Evolutionary conservation across 441 rosid species (phyloP), one percentile per base, ranked within the genome.

Genomic region (Arabidopsis lyrata): DNA sequence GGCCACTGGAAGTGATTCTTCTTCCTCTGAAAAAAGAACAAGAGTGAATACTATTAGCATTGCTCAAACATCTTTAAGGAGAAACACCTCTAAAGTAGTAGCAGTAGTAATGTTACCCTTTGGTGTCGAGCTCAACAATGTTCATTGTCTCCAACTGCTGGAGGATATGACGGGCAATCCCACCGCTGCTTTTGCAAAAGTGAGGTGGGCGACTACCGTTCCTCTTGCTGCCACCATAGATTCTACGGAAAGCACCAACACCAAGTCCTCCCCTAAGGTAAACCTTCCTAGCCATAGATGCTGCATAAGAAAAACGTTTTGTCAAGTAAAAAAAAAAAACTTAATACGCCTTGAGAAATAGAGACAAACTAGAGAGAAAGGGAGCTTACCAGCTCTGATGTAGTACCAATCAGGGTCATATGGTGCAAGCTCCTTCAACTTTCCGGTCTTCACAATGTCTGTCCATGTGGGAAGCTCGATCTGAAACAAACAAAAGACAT

Each of bases 191-290:
- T 84, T 86, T 92, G 87, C 97, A 81, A 83, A 92, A 92, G 58
- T 92, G 97, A 3, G 90, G 95, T n/a, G 97, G 97, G 16, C 96
- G 92, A 67, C 95, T 90, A 14, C 97, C 96, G 48, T 92, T 90
- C 77, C 97, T 92, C 85, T 92, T 84, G 89, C 96, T 92, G 0
- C 96, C 97, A 41, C 97, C 97, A 65, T 92, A 92, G 56, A 90
- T 92, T 76, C 97, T 90, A 16, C 85, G 81, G 77, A 92, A 90
- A 56, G 95, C 90, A 78, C 97, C 97, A 12, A 92, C 96, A 16
- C 97, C 97, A 34, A 90, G 93, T 50, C 97, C 97, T 47, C 95
- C 96, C 76, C 96, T 88, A 45, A 92, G 67, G 80, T 90, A 90
- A 22, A 92, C 86, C 81, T 92, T 92, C 83, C 97, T 88, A 8